Base-by-base conservation (phyloP, 163 green algal genomes). In the Chloromonas sp. region DNA sequence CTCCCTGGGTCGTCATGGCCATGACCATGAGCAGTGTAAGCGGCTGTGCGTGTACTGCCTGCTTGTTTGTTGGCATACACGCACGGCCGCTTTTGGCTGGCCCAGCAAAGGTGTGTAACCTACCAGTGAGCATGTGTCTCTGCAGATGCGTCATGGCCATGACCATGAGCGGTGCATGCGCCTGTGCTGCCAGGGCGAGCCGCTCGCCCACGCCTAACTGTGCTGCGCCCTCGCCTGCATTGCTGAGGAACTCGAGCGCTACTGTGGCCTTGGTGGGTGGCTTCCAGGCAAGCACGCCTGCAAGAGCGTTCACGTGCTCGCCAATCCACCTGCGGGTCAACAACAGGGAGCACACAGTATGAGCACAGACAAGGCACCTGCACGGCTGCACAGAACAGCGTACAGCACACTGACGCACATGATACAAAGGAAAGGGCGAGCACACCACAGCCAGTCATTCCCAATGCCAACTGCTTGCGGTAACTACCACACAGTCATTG, bases 281-380 rank as follows among this genome's bases (percentile, higher is more conserved):
- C 78, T 86, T 85, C 85, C 91, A 93, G 0, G 89, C 87, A 60
- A 88, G 90, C 78, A 92, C 89, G 15, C 86, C 86, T 14, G 88
- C 71, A 0, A 89, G 86, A 60, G 84, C 86, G 88, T 95, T 95
- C 61, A 89, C 87, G 81, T 96, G 87, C 89, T 97, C 94, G 1
- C 94, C 94, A 76, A 97, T 87, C 94, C 94, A 97, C 90, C 91
- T 85, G 71, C 60, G 36, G 61, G 14, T 3, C 61, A 83, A 59
- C 2, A 13, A 84, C 14, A 11, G 79, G 15, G 58, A 74, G 58
- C 76, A 81, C 3, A 58, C 79, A 83, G 59, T 57, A 66, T 2
- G 2, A 15, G 3, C 79, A 82, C 79, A 82, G 58, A 66, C 57
- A 36, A 36, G 36, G 36, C 36, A 36, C 36, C 36, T 36, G 36